Percentiles rank a stretch among this genome's conserved stretches.
phyloP scores from a whole-genome alignment of 106 monocot genomes.

The Dactylorhiza incarnata region DNA sequence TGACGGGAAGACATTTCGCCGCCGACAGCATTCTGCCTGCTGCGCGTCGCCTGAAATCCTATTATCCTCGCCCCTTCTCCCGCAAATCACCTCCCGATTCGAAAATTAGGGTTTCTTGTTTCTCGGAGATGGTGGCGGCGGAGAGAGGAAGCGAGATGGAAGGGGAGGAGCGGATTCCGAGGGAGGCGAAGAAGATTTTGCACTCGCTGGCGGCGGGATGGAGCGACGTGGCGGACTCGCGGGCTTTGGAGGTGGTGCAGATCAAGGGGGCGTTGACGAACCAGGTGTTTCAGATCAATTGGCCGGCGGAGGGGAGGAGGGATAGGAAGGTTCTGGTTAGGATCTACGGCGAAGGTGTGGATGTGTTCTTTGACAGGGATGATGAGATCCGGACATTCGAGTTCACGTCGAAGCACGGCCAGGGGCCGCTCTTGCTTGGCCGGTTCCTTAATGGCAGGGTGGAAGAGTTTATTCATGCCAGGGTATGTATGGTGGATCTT shows the following conservation, averaged over 20 bases:
- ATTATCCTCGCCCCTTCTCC: neutral
- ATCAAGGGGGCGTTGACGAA: constrained; percentile 93
- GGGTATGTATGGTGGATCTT: constrained; percentile 47
- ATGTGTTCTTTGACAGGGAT: constrained; percentile 67
- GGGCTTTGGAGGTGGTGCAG: constrained; percentile 51
- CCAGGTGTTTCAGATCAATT: constrained; percentile 68
- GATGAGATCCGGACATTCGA: constrained; percentile 77
- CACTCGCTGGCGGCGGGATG: constrained; percentile 57
- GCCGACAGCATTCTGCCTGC: neutral
- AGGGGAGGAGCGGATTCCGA: constrained; percentile 29
- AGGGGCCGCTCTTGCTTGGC: constrained; percentile 76
- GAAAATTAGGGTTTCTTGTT: neutral
- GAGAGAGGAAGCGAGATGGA: constrained; percentile 7
- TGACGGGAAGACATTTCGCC: neutral
- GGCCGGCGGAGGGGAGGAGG: constrained; percentile 21
- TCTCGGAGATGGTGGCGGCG: constrained; percentile 24
- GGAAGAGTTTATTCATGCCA: constrained; percentile 96
- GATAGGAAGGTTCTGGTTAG: constrained; percentile 62
- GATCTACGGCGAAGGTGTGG: constrained; percentile 82
- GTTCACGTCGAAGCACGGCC: constrained; percentile 71
- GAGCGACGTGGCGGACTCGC: constrained; percentile 59
- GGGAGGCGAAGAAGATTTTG: constrained; percentile 54
- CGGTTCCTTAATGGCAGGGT: constrained; percentile 81
- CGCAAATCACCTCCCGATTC: neutral
- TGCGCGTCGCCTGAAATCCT: neutral